Conservation (phyloP, 495 filamentous ascomycete genomes). For the Letharia columbiana region DNA sequence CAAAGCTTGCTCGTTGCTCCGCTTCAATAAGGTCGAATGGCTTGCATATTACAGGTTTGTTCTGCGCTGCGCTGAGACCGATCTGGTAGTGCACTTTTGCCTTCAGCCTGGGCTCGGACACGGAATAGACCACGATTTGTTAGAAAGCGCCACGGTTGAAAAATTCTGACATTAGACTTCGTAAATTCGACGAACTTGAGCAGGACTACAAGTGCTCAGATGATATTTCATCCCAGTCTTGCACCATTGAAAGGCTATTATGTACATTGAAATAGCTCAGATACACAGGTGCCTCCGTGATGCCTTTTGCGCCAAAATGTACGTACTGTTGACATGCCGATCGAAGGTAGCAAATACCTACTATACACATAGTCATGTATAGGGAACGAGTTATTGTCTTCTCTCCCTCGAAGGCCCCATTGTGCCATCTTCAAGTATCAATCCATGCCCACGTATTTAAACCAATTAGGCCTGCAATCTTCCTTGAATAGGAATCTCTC, state of each 20-base stretch:
- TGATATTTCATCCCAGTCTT: no score
- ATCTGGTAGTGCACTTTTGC: neutral
- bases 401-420: neutral
- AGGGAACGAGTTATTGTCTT: neutral
- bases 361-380: neutral
- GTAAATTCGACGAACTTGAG: neutral
- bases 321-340: neutral
- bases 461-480: constrained; percentile 94
- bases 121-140: neutral
- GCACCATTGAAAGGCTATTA: neutral
- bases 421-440: constrained; percentile 27
- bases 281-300: neutral
- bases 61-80: neutral
- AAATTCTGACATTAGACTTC: neutral
- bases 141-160: neutral
- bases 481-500: constrained; percentile 76
- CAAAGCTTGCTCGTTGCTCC: constrained; percentile 1
- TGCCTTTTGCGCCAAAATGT: neutral
- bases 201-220: neutral
- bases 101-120: neutral
- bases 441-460: constrained; percentile 82
- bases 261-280: neutral
- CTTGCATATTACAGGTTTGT: neutral
- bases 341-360: neutral
- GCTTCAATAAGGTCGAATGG: neutral